Conservation (phyloP, 352 stramenopile genomes). For the Globisporangium emineosum region DNA sequence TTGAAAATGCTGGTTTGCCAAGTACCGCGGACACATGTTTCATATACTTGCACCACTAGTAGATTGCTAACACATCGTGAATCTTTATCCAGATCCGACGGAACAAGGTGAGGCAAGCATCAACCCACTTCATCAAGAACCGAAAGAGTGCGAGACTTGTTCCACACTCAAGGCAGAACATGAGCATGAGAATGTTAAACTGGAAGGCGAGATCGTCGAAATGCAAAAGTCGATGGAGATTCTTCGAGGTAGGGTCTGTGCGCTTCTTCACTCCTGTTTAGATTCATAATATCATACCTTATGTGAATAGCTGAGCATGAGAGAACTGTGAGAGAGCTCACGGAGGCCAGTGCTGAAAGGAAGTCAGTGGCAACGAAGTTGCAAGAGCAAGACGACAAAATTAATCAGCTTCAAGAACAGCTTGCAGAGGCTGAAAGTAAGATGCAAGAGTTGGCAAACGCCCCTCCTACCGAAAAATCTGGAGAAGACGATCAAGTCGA, state of each 20-base stretch:
- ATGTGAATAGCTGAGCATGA: slow-evolving; percentile 28
- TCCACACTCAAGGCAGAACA: slow-evolving; percentile 1
- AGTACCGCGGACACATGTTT: not conserved
- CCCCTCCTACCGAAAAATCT: slow-evolving; percentile 15
- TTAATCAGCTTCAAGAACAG: slow-evolving; percentile 33
- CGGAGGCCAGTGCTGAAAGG: slow-evolving; percentile 5
- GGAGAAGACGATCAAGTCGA: slow-evolving; percentile 24
- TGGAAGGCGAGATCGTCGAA: slow-evolving; percentile 16
- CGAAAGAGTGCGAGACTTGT: slow-evolving; percentile 6
- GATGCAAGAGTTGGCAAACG: slow-evolving; percentile 14
- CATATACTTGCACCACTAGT: not conserved
- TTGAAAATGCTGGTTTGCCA: not conserved
- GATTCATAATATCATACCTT: not conserved
- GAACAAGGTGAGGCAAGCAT: not conserved
- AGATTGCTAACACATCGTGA: not conserved
- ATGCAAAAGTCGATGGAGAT: slow-evolving; percentile 10
- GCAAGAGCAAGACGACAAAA: slow-evolving; percentile 30
- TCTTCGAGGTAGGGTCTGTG: slow-evolving; percentile 10
- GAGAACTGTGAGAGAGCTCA: slow-evolving; percentile 23
- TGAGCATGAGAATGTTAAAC: not conserved
- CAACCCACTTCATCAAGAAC: not conserved
- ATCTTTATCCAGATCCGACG: not conserved
- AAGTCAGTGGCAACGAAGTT: slow-evolving; percentile 19
- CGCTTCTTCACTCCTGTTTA: not conserved
- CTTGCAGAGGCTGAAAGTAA: slow-evolving; percentile 23